Evolutionary conservation across 108 stramenopile species (phyloP).

Genomic region (Cafeteria roenbergensis): DNA sequence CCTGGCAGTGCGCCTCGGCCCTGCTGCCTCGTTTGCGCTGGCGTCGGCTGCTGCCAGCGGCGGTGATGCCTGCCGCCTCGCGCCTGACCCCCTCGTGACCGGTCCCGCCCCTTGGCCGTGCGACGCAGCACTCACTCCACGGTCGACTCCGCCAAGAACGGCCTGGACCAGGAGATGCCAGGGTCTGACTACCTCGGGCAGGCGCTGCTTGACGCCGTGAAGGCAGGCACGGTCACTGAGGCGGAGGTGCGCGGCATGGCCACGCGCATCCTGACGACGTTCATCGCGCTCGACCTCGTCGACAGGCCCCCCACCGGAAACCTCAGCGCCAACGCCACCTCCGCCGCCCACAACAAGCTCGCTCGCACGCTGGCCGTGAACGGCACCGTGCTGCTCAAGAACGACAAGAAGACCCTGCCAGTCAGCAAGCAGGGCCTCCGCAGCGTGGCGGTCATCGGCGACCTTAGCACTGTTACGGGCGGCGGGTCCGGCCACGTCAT

Average conservation of each 20-base stretch:
- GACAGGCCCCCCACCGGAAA: not conserved
- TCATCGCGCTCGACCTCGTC: constrained; percentile 14
- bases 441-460: constrained; percentile 16
- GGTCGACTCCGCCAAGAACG: constrained; percentile 30
- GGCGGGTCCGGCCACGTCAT: constrained; percentile 7
- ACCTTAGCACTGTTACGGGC: not conserved
- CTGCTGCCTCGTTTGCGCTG: no score
- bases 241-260: constrained; percentile 8
- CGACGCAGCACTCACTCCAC: constrained; percentile 35
- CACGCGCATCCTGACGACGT: constrained; percentile 7
- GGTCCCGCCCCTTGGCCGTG: no score
- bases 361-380: constrained; percentile 12
- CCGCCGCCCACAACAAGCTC: constrained; percentile 1
- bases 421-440: not conserved
- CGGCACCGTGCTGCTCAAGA: constrained; percentile 20
- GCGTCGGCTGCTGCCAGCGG: no score
- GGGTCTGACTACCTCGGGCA: constrained; percentile 21
- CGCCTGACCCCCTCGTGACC: no score
- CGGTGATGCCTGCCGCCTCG: no score
- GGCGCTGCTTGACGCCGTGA: not conserved
- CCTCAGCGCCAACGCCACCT: constrained; percentile 15
- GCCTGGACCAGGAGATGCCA: constrained; percentile 64
- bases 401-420: constrained; percentile 11
- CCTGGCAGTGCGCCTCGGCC: no score
- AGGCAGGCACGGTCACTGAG: not conserved